phyloP scores from a whole-genome alignment of 768 basidiomycete genomes.

The Mycena pura region DNA sequence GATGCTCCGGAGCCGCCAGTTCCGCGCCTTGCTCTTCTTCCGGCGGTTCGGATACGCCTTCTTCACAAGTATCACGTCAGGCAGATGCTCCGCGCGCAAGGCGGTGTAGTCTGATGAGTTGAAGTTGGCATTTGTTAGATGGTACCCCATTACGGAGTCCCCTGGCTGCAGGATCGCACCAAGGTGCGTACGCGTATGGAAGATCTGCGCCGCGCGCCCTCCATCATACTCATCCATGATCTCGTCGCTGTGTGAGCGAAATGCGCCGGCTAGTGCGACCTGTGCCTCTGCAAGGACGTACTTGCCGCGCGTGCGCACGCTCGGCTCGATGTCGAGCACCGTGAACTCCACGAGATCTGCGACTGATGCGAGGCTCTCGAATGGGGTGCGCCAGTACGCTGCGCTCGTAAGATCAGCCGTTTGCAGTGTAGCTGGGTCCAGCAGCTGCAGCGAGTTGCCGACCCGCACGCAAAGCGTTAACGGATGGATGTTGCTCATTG shows the following conservation, averaged over 20 bases:
- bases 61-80: slow-evolving; percentile 92
- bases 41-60: slow-evolving; percentile 94
- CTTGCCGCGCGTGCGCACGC: slow-evolving; percentile 70
- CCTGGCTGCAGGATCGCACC: slow-evolving; percentile 92
- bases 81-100: slow-evolving; percentile 70
- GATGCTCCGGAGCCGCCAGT: slow-evolving; percentile 91
- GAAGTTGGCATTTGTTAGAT: slow-evolving; percentile 88
- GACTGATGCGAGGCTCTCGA: slow-evolving; percentile 81
- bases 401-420: slow-evolving; percentile 78
- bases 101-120: slow-evolving; percentile 87
- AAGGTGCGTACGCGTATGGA: slow-evolving; percentile 95
- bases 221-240: slow-evolving; percentile 73
- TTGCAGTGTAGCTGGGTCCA: slow-evolving; percentile 90
- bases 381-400: slow-evolving; percentile 92
- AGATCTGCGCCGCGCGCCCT: slow-evolving; percentile 71
- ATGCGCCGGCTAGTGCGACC: slow-evolving; percentile 84
- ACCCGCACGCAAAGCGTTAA: slow-evolving; percentile 90
- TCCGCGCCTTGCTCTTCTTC: slow-evolving; percentile 86
- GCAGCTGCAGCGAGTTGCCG: slow-evolving; percentile 87
- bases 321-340: slow-evolving; percentile 91
- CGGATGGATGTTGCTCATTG: slow-evolving; percentile 87
- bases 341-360: slow-evolving; percentile 94
- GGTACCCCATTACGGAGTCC: slow-evolving; percentile 91
- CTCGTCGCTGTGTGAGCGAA: slow-evolving; percentile 49
- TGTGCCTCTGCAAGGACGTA: slow-evolving; percentile 84